These are phyloP conservation scores for Ophiocordyceps australis DNA, from an alignment of 2,329 filamentous ascomycete genomes.

Conservation along the genomic window DNA sequence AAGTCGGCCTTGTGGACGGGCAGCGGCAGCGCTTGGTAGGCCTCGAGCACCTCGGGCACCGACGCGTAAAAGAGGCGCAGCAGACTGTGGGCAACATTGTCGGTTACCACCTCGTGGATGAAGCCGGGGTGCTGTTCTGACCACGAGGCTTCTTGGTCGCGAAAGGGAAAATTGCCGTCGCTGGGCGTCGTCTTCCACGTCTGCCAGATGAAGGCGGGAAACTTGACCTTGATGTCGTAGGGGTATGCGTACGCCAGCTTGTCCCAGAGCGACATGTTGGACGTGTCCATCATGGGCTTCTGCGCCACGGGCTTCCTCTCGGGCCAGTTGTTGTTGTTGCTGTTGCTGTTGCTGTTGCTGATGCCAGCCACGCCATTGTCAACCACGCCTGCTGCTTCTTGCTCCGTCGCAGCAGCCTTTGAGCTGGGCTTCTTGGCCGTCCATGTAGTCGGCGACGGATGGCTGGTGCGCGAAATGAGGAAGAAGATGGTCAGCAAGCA, in stretches of 20 bases:
- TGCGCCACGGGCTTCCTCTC: slow-evolving; percentile 21
- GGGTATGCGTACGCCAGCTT: slow-evolving; percentile 89
- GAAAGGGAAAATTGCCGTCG: slow-evolving; percentile 61
- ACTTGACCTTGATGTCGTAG: slow-evolving; percentile 75
- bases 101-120: slow-evolving; percentile 93
- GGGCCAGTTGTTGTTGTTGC: slow-evolving; percentile 5
- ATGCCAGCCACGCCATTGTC: too few relatives aligned
- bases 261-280: slow-evolving; percentile 51
- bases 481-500: slow-evolving; percentile 51
- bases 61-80: slow-evolving; percentile 75
- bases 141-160: slow-evolving; percentile 80
- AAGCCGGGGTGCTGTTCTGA: slow-evolving; percentile 74
- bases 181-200: slow-evolving; percentile 86
- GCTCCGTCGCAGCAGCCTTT: slow-evolving; percentile 7
- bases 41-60: slow-evolving; percentile 60
- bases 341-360: too few relatives aligned
- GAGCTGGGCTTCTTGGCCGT: slow-evolving; percentile 1
- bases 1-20: slow-evolving; percentile 66
- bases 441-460: background rate
- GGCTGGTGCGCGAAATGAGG: slow-evolving; percentile 44
- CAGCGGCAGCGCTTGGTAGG: slow-evolving; percentile 54
- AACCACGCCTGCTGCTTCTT: slow-evolving; percentile 5
- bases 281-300: slow-evolving; percentile 50
- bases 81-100: slow-evolving; percentile 65
- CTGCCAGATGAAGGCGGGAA: slow-evolving; percentile 98